A percentile compares a stretch with the other conserved stretches of the same genome.
Evolutionary conservation across 768 basidiomycete species (phyloP).

Genomic region (Amanita brunnescens): DNA sequence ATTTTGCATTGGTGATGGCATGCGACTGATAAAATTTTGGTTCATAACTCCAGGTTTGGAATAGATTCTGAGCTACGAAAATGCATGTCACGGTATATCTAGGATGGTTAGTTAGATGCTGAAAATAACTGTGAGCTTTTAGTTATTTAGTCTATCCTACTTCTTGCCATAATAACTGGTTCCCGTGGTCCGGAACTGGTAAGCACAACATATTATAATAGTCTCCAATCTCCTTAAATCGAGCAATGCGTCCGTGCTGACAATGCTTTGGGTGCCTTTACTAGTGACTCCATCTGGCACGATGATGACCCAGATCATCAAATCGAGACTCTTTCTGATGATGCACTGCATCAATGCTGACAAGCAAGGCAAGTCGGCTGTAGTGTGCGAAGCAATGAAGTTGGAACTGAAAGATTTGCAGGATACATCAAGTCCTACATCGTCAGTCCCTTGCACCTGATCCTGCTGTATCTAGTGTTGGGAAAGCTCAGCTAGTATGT

Average conservation of each 20-base stretch:
- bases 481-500: too few species aligned
- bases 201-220: too few species aligned
- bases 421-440: conserved; percentile 46
- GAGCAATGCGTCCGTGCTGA: conserved; percentile 40
- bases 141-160: not conserved
- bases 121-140: conserved; percentile 44
- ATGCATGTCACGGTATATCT: too few species aligned
- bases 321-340: conserved; percentile 36
- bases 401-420: too few species aligned
- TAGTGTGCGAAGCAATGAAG: too few species aligned
- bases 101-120: too few species aligned
- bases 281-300: conserved; percentile 33
- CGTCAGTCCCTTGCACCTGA: conserved; percentile 38
- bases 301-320: conserved; percentile 39
- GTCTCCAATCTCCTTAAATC: too few species aligned
- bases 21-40: too few species aligned
- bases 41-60: too few species aligned
- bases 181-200: conserved; percentile 41
- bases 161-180: not conserved
- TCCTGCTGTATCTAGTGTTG: too few species aligned
- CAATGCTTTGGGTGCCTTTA: conserved; percentile 33
- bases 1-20: too few species aligned
- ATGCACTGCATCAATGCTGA: conserved; percentile 40
- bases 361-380: conserved; percentile 34
- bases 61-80: too few species aligned